These are phyloP conservation scores for Zea mays DNA, from an alignment of 176 grass and related monocot genomes.

Conservation along the genomic window Zm-B73-REFERENCE-NAM-5.0 NC_050101.1:163304501-163305000, in stretches of 20 bases:
- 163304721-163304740: background rate
- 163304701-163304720: slow-evolving; percentile 2
- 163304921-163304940: background rate
- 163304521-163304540: background rate
- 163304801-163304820: background rate
- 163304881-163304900: background rate
- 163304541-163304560: background rate
- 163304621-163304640: slow-evolving; percentile 19
- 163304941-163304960: no score
- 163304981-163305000: no score
- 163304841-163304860: background rate
- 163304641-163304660: background rate
- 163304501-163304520: background rate
- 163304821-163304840: background rate
- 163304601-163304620: background rate
- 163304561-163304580: background rate
- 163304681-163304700: slow-evolving; percentile 20
- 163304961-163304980: no score
- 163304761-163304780: background rate
- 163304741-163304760: no score
- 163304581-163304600: background rate
- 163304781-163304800: background rate
- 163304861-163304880: background rate
- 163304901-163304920: background rate
- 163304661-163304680: slow-evolving; percentile 21